Evolutionary conservation across 1,139 yeast genomes (phyloP).

Genomic region (Wickerhamomyces sp.): DNA sequence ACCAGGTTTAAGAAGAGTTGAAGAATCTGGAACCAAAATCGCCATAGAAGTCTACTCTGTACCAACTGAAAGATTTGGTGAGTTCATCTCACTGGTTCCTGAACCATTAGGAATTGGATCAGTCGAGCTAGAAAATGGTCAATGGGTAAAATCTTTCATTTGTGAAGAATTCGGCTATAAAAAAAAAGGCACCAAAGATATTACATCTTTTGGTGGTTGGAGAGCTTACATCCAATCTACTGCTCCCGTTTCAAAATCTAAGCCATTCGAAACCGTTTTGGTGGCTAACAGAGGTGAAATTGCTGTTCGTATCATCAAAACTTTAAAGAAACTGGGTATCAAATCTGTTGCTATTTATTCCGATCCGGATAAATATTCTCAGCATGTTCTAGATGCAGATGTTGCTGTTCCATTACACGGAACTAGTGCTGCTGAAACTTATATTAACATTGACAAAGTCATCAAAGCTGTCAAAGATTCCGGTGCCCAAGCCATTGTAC

Average conservation of each 20-base stretch:
- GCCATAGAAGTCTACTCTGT: slow-evolving; percentile 79
- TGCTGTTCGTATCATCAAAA: slow-evolving; percentile 88
- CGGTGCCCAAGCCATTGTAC: slow-evolving; percentile 88
- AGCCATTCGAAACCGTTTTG: slow-evolving; percentile 80
- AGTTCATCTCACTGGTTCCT: slow-evolving; percentile 82
- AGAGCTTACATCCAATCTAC: slow-evolving; percentile 52
- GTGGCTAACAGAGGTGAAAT: slow-evolving; percentile 98
- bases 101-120: slow-evolving; percentile 94
- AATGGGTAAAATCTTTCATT: slow-evolving; percentile 85
- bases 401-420: slow-evolving; percentile 77
- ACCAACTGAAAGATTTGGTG: slow-evolving; percentile 74
- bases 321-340: slow-evolving; percentile 75
- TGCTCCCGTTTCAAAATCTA: slow-evolving; percentile 23
- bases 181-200: slow-evolving; percentile 67
- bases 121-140: slow-evolving; percentile 74
- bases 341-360: slow-evolving; percentile 85
- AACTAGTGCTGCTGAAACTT: slow-evolving; percentile 82
- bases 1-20: slow-evolving; percentile 76
- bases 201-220: slow-evolving; percentile 88
- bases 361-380: slow-evolving; percentile 83
- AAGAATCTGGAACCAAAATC: slow-evolving; percentile 52
- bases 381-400: slow-evolving; percentile 82
- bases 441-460: slow-evolving; percentile 79
- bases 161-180: slow-evolving; percentile 87
- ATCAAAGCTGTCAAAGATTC: slow-evolving; percentile 78